A percentile compares a stretch with the other conserved stretches of the same genome.
These are phyloP conservation scores for Penicillium aurantiogriseum DNA, from an alignment of 2,329 filamentous ascomycete genomes.

Conservation along the genomic window DNA sequence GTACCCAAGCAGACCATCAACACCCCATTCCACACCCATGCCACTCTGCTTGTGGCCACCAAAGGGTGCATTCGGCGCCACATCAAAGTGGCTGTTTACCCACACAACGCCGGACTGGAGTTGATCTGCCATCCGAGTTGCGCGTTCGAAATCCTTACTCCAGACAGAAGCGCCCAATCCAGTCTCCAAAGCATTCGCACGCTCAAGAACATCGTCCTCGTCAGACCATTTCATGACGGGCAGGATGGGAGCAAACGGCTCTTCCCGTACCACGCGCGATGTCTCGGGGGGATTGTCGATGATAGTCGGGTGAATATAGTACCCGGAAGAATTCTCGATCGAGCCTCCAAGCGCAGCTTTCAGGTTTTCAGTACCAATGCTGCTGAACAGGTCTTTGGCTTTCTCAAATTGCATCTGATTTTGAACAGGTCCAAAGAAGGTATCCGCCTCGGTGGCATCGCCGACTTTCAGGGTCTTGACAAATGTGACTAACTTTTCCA, in stretches of 20 bases:
- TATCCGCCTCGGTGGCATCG: constrained; percentile 41
- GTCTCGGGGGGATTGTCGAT: constrained; percentile 58
- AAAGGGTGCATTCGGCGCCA: constrained; percentile 40
- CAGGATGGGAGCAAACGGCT: constrained; percentile 64
- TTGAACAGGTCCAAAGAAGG: constrained; percentile 60
- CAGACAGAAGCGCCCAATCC: constrained; percentile 61
- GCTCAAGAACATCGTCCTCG: constrained; percentile 58
- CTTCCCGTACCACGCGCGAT: constrained; percentile 57
- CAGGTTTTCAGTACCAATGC: constrained; percentile 55
- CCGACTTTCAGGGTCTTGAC: constrained; percentile 45
- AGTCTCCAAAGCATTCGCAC: constrained; percentile 54
- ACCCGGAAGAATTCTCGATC: constrained; percentile 49
- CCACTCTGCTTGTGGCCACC: constrained; percentile 55
- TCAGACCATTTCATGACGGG: constrained; percentile 61
- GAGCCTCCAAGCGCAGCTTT: constrained; percentile 53
- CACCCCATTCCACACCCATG: constrained; percentile 50
- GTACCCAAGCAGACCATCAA: constrained; percentile 40
- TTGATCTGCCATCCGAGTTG: constrained; percentile 52
- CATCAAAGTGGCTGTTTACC: constrained; percentile 52
- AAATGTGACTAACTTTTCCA: constrained; percentile 47
- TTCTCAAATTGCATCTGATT: constrained; percentile 65
- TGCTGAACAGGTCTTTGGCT: constrained; percentile 56
- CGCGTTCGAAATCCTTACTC: constrained; percentile 52
- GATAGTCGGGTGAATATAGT: constrained; percentile 60
- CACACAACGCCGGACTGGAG: constrained; percentile 61